Conservation (phyloP, 805 yeast genomes). For the Diddensiella transvaalensis region DNA sequence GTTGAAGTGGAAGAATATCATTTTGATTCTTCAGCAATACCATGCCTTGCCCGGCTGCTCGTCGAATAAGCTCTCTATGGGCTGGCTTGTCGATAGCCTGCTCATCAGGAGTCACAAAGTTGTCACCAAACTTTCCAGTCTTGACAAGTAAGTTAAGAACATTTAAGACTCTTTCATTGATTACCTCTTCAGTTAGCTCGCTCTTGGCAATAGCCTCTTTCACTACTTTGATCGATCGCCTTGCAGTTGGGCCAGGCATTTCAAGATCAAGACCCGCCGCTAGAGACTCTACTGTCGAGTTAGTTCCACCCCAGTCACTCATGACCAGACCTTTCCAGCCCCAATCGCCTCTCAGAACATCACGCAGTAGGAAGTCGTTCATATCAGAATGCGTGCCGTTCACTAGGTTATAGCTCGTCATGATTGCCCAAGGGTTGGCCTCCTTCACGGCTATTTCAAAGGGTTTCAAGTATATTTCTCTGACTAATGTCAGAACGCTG, state of each 20-base stretch:
- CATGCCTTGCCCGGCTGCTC: constrained; percentile 46
- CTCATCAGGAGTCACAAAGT: constrained; percentile 41
- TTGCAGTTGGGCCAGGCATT: constrained; percentile 60
- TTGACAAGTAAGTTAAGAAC: constrained; percentile 48
- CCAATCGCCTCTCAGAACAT: constrained; percentile 52
- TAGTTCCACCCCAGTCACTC: constrained; percentile 62
- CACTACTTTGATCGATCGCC: constrained; percentile 45
- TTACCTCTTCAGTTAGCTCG: constrained; percentile 42
- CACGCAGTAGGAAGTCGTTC: constrained; percentile 41
- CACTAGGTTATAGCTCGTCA: constrained; percentile 62
- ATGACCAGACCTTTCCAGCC: constrained; percentile 49
- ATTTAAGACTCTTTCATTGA: constrained; percentile 47
- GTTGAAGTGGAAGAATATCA: constrained; percentile 43
- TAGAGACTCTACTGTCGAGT: constrained; percentile 44
- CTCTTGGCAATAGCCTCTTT: constrained; percentile 41
- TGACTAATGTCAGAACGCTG: too few relatives aligned
- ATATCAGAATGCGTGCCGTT: constrained; percentile 59
- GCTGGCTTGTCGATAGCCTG: constrained; percentile 47
- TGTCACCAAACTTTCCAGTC: constrained; percentile 41
- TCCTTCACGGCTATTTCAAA: constrained; percentile 57
- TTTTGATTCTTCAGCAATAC: constrained; percentile 55
- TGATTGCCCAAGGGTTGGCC: constrained; percentile 49
- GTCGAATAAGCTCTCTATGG: constrained; percentile 41
- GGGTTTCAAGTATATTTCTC: constrained; percentile 62
- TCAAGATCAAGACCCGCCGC: constrained; percentile 59